Evolutionary conservation across 2,329 filamentous ascomycete genomes (phyloP), one percentile per base, ranked within the genome.

Genomic region (Xylaria sp.): DNA sequence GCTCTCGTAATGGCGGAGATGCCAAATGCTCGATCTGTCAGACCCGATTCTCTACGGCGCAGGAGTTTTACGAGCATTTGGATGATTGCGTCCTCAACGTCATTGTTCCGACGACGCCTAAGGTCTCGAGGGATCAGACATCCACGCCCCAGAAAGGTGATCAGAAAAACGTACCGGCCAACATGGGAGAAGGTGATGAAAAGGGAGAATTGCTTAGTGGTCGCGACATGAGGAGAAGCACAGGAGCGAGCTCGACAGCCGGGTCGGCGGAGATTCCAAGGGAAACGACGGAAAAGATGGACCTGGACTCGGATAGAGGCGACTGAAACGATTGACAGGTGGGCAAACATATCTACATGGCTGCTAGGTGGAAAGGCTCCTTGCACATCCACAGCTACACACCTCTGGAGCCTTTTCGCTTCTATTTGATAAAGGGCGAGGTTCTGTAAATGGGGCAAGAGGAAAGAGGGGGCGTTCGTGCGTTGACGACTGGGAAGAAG

Each of bases 41-140:
- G 51, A 93, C 89, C 8, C 82, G 84, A 15, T 98, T 97, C 79
- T 87, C 87, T 73, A 95, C 91, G 69, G 93, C 95, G 2, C 95
- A 98, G 81, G 95, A 98, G 78, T 98, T 98, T 83, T 98, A 98
- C 80, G 95, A 98, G 83, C 95, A 98, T 85, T 85, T 98, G 73
- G 95, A 92, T 73, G 87, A 89, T 73, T 89, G 87, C 64, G 87
- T 89, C 41, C 81, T 89, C 52, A 87, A 87, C 60, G 87, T 88
- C 18, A 88, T 89, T 62, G 85, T 88, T 15, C 86, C 87, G 6
- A 78, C 81, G 8, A 80, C 79, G 3, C 80, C 81, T 0, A 82
- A 81, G 65, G 66, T 69, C 12, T 63, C 75, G 34, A 75, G 74
- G 57, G 76, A 75, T 23, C 72, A 70, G 44, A 72, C 72, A 2